Percentiles rank a stretch among this genome's conserved stretches.
phyloP scores from a whole-genome alignment of 352 stramenopile species.

The Achlya hypogyna region DNA sequence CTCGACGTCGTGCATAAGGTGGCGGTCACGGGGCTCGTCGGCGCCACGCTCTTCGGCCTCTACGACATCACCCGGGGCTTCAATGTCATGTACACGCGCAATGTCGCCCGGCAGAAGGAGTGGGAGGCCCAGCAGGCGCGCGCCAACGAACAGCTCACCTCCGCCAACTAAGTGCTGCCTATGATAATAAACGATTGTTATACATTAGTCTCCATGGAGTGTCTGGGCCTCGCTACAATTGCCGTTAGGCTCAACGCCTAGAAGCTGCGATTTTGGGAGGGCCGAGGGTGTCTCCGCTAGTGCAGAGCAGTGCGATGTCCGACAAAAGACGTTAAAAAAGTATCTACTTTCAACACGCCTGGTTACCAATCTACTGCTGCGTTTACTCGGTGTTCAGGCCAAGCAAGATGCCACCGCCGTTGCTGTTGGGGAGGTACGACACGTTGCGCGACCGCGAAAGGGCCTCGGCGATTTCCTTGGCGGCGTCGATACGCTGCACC shows the following conservation, averaged over 20 bases:
- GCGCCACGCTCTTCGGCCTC: slow-evolving; percentile 52
- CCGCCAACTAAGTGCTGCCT: not conserved
- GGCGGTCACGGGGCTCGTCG: slow-evolving; percentile 59
- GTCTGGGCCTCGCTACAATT: no score
- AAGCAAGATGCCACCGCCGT: slow-evolving; percentile 67
- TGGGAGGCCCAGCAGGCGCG: slow-evolving; percentile 14
- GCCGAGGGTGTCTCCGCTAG: no score
- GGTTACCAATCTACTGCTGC: not conserved
- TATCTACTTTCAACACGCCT: not conserved
- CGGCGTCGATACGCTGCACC: slow-evolving; percentile 98
- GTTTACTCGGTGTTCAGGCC: slow-evolving; percentile 33
- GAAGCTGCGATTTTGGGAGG: no score
- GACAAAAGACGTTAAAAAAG: no score
- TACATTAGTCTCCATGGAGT: not conserved
- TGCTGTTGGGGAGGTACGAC: slow-evolving; percentile 94
- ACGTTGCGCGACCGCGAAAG: slow-evolving; percentile 96
- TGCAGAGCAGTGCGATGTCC: no score
- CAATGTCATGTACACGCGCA: slow-evolving; percentile 67
- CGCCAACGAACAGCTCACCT: not conserved
- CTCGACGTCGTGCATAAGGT: slow-evolving; percentile 77
- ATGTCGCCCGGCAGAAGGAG: slow-evolving; percentile 40
- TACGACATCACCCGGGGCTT: slow-evolving; percentile 76
- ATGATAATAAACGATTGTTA: not conserved
- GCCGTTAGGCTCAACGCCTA: no score
- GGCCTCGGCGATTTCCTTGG: slow-evolving; percentile 98